Percentiles rank a stretch among this genome's conserved stretches.
Conservation (phyloP, 768 basidiomycete genomes). For the Obba rivulosa region DNA sequence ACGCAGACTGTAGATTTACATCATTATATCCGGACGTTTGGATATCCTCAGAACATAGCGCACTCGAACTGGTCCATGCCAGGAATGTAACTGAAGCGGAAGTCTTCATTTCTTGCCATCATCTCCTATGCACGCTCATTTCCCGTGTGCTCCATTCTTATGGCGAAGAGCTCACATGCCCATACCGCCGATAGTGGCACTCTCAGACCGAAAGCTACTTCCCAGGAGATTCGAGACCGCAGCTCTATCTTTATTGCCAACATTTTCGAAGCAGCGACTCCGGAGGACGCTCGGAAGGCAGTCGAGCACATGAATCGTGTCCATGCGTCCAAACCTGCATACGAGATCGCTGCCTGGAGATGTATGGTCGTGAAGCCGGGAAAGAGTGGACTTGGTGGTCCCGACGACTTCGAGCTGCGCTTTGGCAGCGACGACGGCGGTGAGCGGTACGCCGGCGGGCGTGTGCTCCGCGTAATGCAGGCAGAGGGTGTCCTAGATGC, state of each 20-base stretch:
- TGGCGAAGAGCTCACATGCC: too few relatives aligned
- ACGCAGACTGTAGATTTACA: neutral
- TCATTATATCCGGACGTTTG: neutral
- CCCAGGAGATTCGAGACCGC: conserved; percentile 72
- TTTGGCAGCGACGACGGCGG: conserved; percentile 70
- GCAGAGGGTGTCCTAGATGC: conserved; percentile 69
- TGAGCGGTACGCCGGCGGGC: conserved; percentile 65
- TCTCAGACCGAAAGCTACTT: conserved; percentile 32
- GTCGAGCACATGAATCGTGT: conserved; percentile 51
- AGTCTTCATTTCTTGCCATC: too few relatives aligned
- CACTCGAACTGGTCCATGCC: too few relatives aligned
- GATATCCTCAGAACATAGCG: too few relatives aligned
- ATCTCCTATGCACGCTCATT: too few relatives aligned
- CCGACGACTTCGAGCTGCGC: conserved; percentile 70
- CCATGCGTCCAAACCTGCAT: conserved; percentile 55
- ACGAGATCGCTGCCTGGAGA: conserved; percentile 77
- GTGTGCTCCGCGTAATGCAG: conserved; percentile 63
- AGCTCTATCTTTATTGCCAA: conserved; percentile 67
- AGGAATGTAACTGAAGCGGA: too few relatives aligned
- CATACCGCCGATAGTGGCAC: too few relatives aligned
- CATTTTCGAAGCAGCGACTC: conserved; percentile 50
- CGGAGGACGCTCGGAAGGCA: conserved; percentile 44
- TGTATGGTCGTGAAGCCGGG: conserved; percentile 68
- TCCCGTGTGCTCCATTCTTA: too few relatives aligned
- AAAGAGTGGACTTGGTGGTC: conserved; percentile 58